phyloP scores from a whole-genome alignment of 1,139 yeast genomes.

The Lodderomyces orthopsilosis region DNA sequence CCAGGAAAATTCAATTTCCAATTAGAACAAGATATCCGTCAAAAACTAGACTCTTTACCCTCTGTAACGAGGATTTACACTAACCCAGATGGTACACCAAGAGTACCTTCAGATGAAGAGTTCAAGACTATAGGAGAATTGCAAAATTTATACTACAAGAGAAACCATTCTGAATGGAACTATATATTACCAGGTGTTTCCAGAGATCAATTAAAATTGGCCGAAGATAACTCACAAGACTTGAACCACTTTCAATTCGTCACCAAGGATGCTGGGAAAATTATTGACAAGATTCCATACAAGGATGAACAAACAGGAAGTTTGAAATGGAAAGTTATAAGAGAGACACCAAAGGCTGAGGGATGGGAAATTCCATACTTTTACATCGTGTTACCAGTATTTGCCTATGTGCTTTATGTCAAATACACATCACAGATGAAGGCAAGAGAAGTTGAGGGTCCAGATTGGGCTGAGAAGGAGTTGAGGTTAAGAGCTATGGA shows the following conservation, averaged over 20 bases:
- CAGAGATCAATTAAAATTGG: constrained; percentile 57
- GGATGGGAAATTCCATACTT: constrained; percentile 84
- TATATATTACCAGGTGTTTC: constrained; percentile 54
- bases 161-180: constrained; percentile 63
- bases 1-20: constrained; percentile 39
- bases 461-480: constrained; percentile 85
- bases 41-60: constrained; percentile 48
- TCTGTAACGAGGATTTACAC: constrained; percentile 61
- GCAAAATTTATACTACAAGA: constrained; percentile 57
- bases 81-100: constrained; percentile 74
- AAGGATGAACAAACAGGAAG: constrained; percentile 78
- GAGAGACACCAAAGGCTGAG: constrained; percentile 72
- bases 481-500: constrained; percentile 78
- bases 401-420: constrained; percentile 41
- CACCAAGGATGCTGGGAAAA: constrained; percentile 61
- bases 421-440: constrained; percentile 47
- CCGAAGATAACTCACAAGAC: constrained; percentile 61
- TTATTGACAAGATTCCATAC: constrained; percentile 81
- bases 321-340: constrained; percentile 73
- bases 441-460: constrained; percentile 44
- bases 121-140: constrained; percentile 73
- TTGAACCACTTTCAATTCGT: constrained; percentile 59
- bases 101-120: constrained; percentile 70
- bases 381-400: constrained; percentile 66
- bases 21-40: constrained; percentile 44